Conservation (phyloP, 208 protist species). For the Trypanosomatidae sp. region DNA sequence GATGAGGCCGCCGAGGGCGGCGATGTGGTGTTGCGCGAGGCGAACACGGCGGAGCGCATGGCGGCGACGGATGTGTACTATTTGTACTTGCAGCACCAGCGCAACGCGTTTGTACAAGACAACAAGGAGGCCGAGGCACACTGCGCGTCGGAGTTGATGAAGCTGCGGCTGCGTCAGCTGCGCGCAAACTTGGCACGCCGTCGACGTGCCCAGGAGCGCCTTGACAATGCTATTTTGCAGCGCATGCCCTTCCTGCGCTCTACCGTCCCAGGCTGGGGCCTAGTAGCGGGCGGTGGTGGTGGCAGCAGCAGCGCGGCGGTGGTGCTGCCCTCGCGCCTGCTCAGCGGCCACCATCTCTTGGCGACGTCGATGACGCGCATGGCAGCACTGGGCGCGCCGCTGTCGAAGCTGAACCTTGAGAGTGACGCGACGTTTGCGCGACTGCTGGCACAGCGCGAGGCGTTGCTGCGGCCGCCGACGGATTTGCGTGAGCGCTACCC, state of each 20-base stretch:
- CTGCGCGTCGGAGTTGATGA: constrained; percentile 20
- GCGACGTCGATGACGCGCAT: neutral
- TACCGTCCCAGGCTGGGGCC: neutral
- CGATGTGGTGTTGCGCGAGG: constrained; percentile 7
- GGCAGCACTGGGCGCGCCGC: constrained; percentile 4
- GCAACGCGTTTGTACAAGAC: constrained; percentile 6
- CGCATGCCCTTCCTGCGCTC: constrained; percentile 32
- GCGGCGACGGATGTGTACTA: constrained; percentile 27
- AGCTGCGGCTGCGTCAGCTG: constrained; percentile 24
- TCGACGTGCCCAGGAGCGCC: constrained; percentile 8
- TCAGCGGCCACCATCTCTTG: neutral
- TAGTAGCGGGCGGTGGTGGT: neutral
- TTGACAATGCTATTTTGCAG: constrained; percentile 10
- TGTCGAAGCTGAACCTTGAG: constrained; percentile 14
- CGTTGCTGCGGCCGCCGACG: constrained; percentile 19
- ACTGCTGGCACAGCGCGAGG: constrained; percentile 14
- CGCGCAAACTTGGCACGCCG: constrained; percentile 11
- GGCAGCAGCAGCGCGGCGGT: neutral
- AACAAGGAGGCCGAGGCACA: constrained; percentile 7
- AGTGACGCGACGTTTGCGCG: constrained; percentile 21
- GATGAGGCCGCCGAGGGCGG: constrained; percentile 5
- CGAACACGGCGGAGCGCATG: constrained; percentile 3
- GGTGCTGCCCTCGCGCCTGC: neutral
- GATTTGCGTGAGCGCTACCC: constrained; percentile 35
- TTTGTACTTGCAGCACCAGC: constrained; percentile 24